Evolutionary conservation across 768 basidiomycete species (phyloP), one percentile per base, ranked within the genome.

Genomic region (Trametes cinnabarina): DNA sequence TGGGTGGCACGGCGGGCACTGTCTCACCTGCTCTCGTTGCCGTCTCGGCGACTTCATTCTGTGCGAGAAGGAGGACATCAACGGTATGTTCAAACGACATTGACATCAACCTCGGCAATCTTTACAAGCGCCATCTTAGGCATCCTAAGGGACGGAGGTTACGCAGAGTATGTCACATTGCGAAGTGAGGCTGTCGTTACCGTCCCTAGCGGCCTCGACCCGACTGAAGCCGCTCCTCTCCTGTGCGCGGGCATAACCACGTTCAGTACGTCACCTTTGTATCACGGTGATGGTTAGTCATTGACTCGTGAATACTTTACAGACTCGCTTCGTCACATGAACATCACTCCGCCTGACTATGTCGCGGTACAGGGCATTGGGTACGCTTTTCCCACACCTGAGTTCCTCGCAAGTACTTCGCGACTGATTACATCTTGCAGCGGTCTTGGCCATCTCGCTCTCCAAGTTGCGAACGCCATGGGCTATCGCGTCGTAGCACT

Each of bases 311-410:
- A 5, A 14, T 23, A 28, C 34, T 23, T 22, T 3, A 32, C 17
- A 65, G 68, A 67, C 43, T 56, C 69, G 0, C 64, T 71, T n/a
- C 63, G 74, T 35, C 57, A 65, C 55, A 71, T 71, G 64, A 46
- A 58, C 19, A 41, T 69, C n/a, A 59, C 46, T 15, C 67, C 72
- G 0, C 76, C 72, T 3, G 73, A 74, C 17, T 63, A 72, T 15
- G 73, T 76, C 8, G 76, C 72, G 0, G 65, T 79, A 3, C 74
- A 75, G 37, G 77, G 76, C 14, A 63, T 77, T 23, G 69, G 69
- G 62, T 70, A 54, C 28, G 66, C 34, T 1, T 43, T 17, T 1
- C 12, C 15, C 22, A 2, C 12, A 2, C 20, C 22, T 5, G 1
- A 1, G 22, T 20, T 4, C n/a, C 7, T 43, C 3, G 6, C 7